Evolutionary conservation across 176 grass and related monocot genomes (phyloP), one percentile per base, ranked within the genome.

Genomic region (Phoenix dactylifera): DNA sequence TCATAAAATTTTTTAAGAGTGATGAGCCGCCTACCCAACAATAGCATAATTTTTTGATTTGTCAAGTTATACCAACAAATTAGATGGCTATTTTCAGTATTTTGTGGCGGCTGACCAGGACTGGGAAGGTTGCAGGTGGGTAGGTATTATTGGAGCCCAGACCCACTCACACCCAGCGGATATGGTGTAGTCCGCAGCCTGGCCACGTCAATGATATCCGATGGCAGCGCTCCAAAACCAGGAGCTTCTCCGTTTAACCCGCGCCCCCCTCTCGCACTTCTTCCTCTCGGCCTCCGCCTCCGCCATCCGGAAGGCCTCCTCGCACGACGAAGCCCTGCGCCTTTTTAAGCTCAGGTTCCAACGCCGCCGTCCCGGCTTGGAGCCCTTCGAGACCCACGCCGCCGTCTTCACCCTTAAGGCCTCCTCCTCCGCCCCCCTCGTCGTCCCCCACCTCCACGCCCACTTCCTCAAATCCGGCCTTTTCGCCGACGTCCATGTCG

Each of bases 331-430:
- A 60, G 68, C 68, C 22, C 35, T 71, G 35, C 23, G 3, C 4
- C 68, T 60, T 16, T 71, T 71, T 22, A 71, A 51, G 55, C 60
- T 62, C 54, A 55, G 51, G 15, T 16, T 54, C 60, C 4, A 5
- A 64, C 60, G 64, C 59, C 26, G 32, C 35, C 23, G 49, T 51
- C 32, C 32, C 62, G 16, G 57, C 55, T n/a, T 62, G 6, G 76
- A 73, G 26, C 63, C 49, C 52, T 35, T 30, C 51, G 35, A 57
- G 17, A 55, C 50, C 54, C 73, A 59, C 26, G 76, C 73, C 24
- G 85, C 80, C 26, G 69, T 80, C 69, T 16, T 74, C 48, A 61
- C 73, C 55, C 56, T 89, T 15, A 72, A 72, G 58, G 52, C 70
- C 59, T 35, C 26, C 39, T 24, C 56, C 50, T 23, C 22, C 15